Conservation (phyloP, 768 basidiomycete genomes). For the Suillus cothurnatus region DNA sequence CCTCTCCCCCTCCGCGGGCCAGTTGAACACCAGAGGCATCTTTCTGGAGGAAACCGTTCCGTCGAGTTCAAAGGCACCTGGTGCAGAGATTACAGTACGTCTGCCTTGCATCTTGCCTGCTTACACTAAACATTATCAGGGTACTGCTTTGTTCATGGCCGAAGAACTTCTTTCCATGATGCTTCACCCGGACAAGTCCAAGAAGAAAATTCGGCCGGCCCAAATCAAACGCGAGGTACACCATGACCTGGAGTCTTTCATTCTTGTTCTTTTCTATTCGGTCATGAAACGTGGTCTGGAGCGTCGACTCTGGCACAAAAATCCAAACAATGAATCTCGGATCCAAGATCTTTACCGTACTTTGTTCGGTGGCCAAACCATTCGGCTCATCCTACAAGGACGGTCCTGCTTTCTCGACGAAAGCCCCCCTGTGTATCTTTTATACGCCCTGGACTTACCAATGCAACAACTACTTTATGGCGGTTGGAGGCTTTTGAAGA, state of each 20-base stretch:
- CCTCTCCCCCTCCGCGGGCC: background rate
- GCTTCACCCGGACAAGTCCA: background rate
- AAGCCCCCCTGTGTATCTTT: background rate
- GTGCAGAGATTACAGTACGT: background rate
- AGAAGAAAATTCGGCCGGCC: background rate
- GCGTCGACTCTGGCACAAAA: too few relatives aligned
- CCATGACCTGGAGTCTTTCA: too few relatives aligned
- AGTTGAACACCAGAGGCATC: background rate
- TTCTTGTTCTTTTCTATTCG: too few relatives aligned
- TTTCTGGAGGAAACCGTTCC: background rate
- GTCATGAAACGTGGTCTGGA: too few relatives aligned
- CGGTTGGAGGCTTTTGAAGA: background rate
- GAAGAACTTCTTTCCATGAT: background rate
- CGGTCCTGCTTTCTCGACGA: background rate
- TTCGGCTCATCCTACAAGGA: background rate
- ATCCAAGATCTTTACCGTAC: too few relatives aligned
- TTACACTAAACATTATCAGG: background rate
- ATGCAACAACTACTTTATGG: background rate
- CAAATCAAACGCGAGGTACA: background rate
- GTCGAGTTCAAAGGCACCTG: background rate
- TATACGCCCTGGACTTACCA: background rate
- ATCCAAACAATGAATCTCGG: too few relatives aligned
- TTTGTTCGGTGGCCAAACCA: background rate
- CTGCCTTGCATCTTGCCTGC: background rate
- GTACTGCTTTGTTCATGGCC: background rate